phyloP scores from a whole-genome alignment of 768 basidiomycete species.

The Mycena galopus region DNA sequence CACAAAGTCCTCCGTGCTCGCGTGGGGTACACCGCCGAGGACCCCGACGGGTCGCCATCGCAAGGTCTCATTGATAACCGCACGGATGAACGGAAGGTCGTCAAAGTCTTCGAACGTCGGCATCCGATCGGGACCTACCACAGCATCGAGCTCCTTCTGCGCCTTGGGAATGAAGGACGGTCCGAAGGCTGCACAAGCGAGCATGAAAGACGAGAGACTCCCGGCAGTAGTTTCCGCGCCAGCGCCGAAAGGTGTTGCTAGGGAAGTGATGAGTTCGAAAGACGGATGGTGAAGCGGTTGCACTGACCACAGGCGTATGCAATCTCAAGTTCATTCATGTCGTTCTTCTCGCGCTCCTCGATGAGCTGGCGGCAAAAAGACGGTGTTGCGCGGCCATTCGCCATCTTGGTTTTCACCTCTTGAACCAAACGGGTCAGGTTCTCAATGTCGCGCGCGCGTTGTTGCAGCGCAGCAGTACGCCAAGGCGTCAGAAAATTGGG shows the following conservation, averaged over 20 bases:
- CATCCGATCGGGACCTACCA: constrained; percentile 52
- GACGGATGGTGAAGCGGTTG: neutral
- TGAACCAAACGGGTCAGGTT: constrained; percentile 55
- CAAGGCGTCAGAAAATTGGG: constrained; percentile 42
- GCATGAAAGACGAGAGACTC: constrained; percentile 48
- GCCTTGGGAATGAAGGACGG: constrained; percentile 51
- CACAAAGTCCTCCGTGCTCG: constrained; percentile 52
- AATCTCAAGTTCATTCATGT: constrained; percentile 57
- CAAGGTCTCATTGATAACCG: constrained; percentile 55
- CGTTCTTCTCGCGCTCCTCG: constrained; percentile 51
- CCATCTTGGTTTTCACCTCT: constrained; percentile 59
- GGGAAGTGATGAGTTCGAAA: neutral
- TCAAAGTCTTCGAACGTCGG: constrained; percentile 53
- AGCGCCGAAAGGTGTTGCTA: constrained; percentile 55
- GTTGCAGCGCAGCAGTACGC: constrained; percentile 33
- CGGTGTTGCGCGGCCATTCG: constrained; percentile 52
- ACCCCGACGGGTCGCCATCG: constrained; percentile 52
- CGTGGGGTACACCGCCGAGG: constrained; percentile 52
- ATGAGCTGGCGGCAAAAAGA: constrained; percentile 56
- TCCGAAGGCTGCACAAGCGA: constrained; percentile 39
- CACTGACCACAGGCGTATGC: constrained; percentile 56
- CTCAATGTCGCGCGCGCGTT: constrained; percentile 52
- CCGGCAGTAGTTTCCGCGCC: constrained; percentile 60
- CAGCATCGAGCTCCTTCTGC: constrained; percentile 54
- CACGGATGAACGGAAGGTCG: constrained; percentile 52